A percentile compares a stretch with the other conserved stretches of the same genome.
phyloP scores from a whole-genome alignment of 2,329 filamentous ascomycete species.

The Neoascochyta sp. region DNA sequence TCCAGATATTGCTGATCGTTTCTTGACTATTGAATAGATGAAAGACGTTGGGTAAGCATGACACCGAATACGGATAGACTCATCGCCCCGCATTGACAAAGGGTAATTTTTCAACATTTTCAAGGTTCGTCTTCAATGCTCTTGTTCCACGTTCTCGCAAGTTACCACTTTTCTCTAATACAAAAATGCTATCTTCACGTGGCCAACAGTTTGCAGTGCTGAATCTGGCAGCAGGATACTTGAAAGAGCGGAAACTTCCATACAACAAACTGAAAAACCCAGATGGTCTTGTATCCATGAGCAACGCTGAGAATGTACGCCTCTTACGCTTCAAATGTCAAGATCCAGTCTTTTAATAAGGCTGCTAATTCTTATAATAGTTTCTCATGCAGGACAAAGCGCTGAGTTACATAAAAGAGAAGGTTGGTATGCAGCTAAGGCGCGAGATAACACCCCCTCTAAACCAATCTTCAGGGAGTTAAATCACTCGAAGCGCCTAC shows the following conservation, averaged over 20 bases:
- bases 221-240: slow-evolving; percentile 2
- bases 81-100: no score
- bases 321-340: not conserved
- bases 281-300: slow-evolving; percentile 14
- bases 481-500: not conserved
- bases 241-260: not conserved
- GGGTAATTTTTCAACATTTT: no score
- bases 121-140: no score
- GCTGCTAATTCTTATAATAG: slow-evolving; percentile 9
- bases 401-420: slow-evolving; percentile 1
- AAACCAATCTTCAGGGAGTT: not conserved
- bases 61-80: no score
- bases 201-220: slow-evolving; percentile 1
- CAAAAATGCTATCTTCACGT: slow-evolving; percentile 1
- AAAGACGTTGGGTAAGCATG: no score
- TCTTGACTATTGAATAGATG: no score
- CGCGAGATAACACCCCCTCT: not conserved
- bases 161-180: no score
- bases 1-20: no score
- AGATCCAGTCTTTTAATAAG: not conserved
- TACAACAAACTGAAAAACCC: slow-evolving; percentile 19
- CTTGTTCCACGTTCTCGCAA: no score
- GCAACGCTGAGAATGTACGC: slow-evolving; percentile 18
- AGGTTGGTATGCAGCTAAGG: slow-evolving; percentile 7
- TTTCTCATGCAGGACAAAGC: slow-evolving; percentile 27